A percentile compares a stretch with the other conserved stretches of the same genome.
Conservation (phyloP, 257 asterid species). For the Penstemon newberryi region DNA sequence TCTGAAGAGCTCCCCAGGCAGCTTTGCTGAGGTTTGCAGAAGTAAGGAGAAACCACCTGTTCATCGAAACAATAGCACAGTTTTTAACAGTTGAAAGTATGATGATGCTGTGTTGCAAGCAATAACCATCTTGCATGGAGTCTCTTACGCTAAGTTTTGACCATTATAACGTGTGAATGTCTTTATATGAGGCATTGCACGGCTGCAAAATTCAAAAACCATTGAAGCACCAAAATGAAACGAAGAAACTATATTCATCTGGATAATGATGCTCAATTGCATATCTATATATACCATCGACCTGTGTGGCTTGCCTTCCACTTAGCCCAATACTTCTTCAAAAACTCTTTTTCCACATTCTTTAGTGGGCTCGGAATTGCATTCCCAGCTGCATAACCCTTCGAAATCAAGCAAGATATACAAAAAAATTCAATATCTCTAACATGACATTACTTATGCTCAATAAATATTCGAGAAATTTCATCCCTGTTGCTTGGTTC, state of each 20-base stretch:
- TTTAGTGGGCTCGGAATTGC: constrained; percentile 84
- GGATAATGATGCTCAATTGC: constrained; percentile 14
- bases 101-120: constrained; percentile 13
- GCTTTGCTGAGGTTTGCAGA: constrained; percentile 99
- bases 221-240: constrained; percentile 10
- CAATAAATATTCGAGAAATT: not conserved
- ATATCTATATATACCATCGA: constrained; percentile 62
- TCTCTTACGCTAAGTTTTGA: constrained; percentile 86
- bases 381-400: constrained; percentile 98
- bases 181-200: constrained; percentile 99
- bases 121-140: constrained; percentile 22
- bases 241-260: constrained; percentile 7
- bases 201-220: constrained; percentile 50
- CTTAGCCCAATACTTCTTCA: constrained; percentile 90
- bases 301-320: constrained; percentile 92
- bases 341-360: constrained; percentile 87
- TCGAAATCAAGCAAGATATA: constrained; percentile 31
- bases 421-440: constrained; percentile 1
- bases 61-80: constrained; percentile 17
- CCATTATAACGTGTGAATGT: constrained; percentile 83
- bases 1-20: constrained; percentile 99
- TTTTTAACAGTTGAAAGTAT: constrained; percentile 22
- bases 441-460: not conserved
- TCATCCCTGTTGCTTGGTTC: not conserved
- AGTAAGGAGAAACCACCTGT: constrained; percentile 91